Conservation (phyloP, 1,139 yeast genomes). For the Yamadazyma jaroonii region DNA sequence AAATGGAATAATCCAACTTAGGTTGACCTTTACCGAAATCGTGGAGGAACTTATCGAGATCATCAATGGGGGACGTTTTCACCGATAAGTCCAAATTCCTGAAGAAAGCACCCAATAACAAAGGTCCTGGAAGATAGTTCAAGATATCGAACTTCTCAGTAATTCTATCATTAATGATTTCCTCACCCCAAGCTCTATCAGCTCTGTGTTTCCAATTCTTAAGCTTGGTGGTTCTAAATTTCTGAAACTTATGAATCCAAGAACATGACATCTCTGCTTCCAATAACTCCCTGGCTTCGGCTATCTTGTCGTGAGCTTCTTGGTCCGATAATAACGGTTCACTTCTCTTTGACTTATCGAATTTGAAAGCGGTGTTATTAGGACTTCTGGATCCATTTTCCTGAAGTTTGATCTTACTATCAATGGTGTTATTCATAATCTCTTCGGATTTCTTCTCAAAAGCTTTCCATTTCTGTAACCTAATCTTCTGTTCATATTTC, state of each 20-base stretch:
- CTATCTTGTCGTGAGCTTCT: constrained; percentile 29
- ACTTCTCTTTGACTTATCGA: too few relatives aligned
- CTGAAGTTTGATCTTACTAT: constrained; percentile 14
- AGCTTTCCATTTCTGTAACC: constrained; percentile 26
- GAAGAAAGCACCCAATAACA: constrained; percentile 31
- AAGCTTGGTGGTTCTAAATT: constrained; percentile 24
- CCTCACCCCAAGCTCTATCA: constrained; percentile 36
- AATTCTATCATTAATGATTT: constrained; percentile 27
- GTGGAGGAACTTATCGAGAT: constrained; percentile 36
- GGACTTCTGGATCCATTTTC: neutral
- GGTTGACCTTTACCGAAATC: constrained; percentile 44
- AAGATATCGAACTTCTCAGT: constrained; percentile 35
- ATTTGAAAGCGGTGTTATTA: constrained; percentile 3
- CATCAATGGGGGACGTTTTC: constrained; percentile 23
- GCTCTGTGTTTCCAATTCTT: constrained; percentile 26
- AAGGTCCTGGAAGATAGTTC: constrained; percentile 34
- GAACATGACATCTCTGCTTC: constrained; percentile 56
- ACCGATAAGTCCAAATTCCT: constrained; percentile 30
- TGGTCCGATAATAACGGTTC: constrained; percentile 13
- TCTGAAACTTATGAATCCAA: constrained; percentile 54
- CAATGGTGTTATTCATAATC: constrained; percentile 17
- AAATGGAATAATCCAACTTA: constrained; percentile 35
- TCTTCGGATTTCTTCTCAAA: constrained; percentile 29
- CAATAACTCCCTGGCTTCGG: constrained; percentile 33
- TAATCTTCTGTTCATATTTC: constrained; percentile 31